A percentile compares a stretch with the other conserved stretches of the same genome.
Evolutionary conservation across 2,329 filamentous ascomycete genomes (phyloP).

Genomic region (Dissoconium aciculare): DNA sequence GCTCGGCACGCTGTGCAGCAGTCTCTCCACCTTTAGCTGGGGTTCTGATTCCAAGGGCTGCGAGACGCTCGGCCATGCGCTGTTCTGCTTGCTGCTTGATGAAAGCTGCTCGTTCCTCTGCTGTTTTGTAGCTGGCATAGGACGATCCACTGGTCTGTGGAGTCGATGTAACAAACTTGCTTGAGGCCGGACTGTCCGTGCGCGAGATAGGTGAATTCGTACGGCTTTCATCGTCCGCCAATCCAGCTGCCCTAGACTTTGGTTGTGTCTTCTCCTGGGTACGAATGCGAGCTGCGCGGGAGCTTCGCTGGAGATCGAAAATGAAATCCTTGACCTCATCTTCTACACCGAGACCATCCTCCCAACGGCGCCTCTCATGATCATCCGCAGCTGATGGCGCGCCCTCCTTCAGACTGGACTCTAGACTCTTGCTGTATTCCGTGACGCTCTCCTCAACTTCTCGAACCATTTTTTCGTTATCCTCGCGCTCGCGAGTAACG

Average conservation of each 20-base stretch:
- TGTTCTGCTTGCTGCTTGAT: slow-evolving; percentile 96
- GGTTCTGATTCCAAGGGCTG: slow-evolving; percentile 79
- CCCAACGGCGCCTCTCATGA: slow-evolving; percentile 86
- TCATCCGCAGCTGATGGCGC: slow-evolving; percentile 61
- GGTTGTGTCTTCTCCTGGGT: slow-evolving; percentile 36
- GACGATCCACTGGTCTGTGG: slow-evolving; percentile 42
- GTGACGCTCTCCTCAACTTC: slow-evolving; percentile 94
- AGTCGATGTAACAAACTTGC: slow-evolving; percentile 23
- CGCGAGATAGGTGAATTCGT: slow-evolving; percentile 15
- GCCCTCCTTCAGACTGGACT: slow-evolving; percentile 75
- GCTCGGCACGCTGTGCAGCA: slow-evolving; percentile 68
- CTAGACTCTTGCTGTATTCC: slow-evolving; percentile 71
- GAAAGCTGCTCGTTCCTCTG: slow-evolving; percentile 85
- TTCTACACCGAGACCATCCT: slow-evolving; percentile 88
- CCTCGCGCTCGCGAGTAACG: slow-evolving; percentile 71
- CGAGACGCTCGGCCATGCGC: slow-evolving; percentile 89
- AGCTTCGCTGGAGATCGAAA: slow-evolving; percentile 81
- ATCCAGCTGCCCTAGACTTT: slow-evolving; percentile 9
- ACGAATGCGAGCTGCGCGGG: slow-evolving; percentile 56
- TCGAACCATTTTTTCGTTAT: slow-evolving; percentile 88
- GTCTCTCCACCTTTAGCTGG: slow-evolving; percentile 67
- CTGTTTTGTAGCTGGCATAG: slow-evolving; percentile 74
- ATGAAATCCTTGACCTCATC: slow-evolving; percentile 97
- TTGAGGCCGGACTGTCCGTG: slow-evolving; percentile 20
- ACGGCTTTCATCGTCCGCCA: slow-evolving; percentile 19